These are phyloP conservation scores for Apiospora saccharicola DNA, from an alignment of 2,329 filamentous ascomycete species.

Conservation along the genomic window DNA sequence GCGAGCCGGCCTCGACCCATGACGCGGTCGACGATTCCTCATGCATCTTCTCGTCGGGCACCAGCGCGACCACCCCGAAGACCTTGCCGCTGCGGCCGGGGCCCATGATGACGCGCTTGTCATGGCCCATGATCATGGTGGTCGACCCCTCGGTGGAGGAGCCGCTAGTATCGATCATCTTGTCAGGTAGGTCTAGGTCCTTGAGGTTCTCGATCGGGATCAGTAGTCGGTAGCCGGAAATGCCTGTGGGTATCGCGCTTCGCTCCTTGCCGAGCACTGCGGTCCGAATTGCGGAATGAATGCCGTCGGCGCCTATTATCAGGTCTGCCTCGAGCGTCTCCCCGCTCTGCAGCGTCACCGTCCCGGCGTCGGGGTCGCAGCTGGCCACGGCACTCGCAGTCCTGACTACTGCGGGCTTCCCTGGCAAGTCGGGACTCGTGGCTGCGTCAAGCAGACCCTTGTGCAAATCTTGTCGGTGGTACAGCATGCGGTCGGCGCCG, in stretches of 20 bases:
- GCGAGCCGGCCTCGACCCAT: conserved; percentile 48
- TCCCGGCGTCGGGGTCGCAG: conserved; percentile 50
- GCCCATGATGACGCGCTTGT: conserved; percentile 53
- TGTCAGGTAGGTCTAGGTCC: conserved; percentile 31
- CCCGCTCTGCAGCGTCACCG: conserved; percentile 44
- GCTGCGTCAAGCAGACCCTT: conserved; percentile 35
- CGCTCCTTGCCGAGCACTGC: conserved; percentile 31
- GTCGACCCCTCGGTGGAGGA: conserved; percentile 48
- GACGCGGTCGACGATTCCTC: conserved; percentile 44
- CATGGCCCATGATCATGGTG: conserved; percentile 53
- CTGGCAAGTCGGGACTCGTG: conserved; percentile 30
- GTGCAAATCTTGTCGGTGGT: conserved; percentile 51
- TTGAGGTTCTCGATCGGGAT: conserved; percentile 30
- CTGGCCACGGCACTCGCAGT: conserved; percentile 39
- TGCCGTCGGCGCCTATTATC: conserved; percentile 48
- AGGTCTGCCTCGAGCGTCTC: conserved; percentile 40
- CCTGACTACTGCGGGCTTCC: conserved; percentile 37
- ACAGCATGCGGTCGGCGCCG: conserved; percentile 49
- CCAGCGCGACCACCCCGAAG: conserved; percentile 52
- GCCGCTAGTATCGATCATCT: conserved; percentile 40
- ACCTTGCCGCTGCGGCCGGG: conserved; percentile 49
- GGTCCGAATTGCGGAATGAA: conserved; percentile 32
- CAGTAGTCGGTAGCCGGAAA: conserved; percentile 49
- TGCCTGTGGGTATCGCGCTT: conserved; percentile 43
- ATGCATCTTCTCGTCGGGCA: conserved; percentile 51